A percentile compares a stretch with the other conserved stretches of the same genome.
Conservation (phyloP, 176 grass and related monocot species). For the Oryza officinalis region DNA sequence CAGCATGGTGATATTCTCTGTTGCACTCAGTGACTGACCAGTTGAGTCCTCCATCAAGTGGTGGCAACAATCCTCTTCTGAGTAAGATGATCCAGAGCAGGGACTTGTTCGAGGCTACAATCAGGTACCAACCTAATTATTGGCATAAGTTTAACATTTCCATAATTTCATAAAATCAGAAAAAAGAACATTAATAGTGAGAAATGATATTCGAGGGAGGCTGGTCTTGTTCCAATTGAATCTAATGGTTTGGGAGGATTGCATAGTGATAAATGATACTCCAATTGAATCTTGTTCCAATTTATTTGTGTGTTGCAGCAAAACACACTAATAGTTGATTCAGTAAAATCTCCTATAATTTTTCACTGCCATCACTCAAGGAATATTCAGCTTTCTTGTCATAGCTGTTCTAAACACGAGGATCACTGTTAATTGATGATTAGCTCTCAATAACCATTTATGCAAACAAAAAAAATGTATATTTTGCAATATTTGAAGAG, state of each 20-base stretch:
- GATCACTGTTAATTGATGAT: too few species aligned
- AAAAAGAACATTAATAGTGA: neutral
- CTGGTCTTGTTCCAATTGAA: neutral
- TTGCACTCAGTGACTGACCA: constrained; percentile 75
- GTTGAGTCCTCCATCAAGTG: constrained; percentile 42
- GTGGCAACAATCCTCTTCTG: constrained; percentile 36
- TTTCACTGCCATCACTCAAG: too few species aligned
- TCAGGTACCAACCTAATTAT: constrained; percentile 54
- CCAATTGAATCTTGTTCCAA: neutral
- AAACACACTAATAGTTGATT: too few species aligned
- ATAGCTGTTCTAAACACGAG: too few species aligned
- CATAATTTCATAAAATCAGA: neutral
- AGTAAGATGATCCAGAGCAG: constrained; percentile 94
- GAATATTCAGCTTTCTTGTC: too few species aligned
- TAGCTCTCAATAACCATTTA: too few species aligned
- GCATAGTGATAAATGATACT: neutral
- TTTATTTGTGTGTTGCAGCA: too few species aligned
- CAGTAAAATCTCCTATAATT: too few species aligned
- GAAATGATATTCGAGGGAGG: neutral
- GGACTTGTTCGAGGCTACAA: constrained; percentile 80
- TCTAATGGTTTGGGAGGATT: neutral
- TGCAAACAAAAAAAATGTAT: too few species aligned
- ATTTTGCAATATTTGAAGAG: too few species aligned
- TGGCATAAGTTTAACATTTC: neutral
- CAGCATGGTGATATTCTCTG: constrained; percentile 74